Percentiles rank a stretch among this genome's conserved stretches.
Evolutionary conservation across 257 asterid genomes (phyloP).

Genomic region (Petunia secreta): DNA sequence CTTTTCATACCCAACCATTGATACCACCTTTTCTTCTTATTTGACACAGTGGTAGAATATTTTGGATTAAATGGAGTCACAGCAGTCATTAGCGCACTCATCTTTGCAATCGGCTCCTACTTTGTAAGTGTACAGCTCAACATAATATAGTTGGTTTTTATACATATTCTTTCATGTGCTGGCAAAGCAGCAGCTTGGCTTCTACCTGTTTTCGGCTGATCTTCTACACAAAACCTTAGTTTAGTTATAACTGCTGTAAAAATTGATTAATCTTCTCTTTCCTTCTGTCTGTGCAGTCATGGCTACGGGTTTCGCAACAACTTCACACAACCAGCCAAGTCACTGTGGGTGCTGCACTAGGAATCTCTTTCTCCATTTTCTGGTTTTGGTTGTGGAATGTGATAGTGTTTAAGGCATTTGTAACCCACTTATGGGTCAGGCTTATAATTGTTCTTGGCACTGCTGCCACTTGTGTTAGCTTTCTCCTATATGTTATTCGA

Average conservation of each 20-base stretch:
- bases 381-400: constrained; percentile 79
- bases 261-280: not conserved
- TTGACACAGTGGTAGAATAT: constrained; percentile 62
- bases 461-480: constrained; percentile 36
- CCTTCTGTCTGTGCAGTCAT: constrained; percentile 56
- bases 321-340: constrained; percentile 80
- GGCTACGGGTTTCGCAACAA: constrained; percentile 85
- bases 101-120: constrained; percentile 55
- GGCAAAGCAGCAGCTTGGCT: not conserved
- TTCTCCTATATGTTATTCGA: constrained; percentile 39
- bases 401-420: constrained; percentile 47
- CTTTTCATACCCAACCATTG: not conserved
- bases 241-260: not conserved
- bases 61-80: constrained; percentile 60
- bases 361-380: constrained; percentile 49
- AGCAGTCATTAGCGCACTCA: constrained; percentile 44
- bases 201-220: not conserved
- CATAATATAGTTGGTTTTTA: not conserved
- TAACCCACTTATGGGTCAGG: constrained; percentile 52
- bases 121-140: constrained; percentile 53
- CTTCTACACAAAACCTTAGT: not conserved
- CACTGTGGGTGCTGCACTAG: constrained; percentile 64
- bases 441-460: constrained; percentile 47
- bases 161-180: not conserved
- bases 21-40: not conserved